Conservation (phyloP, 2,329 filamentous ascomycete species). For the Fusarium nodosum region DNA sequence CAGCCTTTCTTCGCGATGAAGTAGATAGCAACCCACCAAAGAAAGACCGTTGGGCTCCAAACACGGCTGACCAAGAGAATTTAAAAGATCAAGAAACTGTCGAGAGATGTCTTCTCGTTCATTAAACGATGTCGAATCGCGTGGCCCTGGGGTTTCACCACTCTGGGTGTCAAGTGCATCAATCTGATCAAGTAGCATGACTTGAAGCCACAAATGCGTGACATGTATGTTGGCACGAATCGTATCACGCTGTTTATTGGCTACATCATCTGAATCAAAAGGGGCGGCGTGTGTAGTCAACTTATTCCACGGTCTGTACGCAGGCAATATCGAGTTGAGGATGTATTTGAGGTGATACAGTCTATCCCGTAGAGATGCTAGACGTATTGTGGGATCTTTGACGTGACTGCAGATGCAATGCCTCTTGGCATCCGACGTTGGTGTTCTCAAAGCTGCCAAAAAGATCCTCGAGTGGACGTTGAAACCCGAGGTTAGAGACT, state of each 20-base stretch:
- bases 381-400: too few species aligned
- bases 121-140: accelerated
- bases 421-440: too few species aligned
- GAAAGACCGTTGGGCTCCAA: neutral
- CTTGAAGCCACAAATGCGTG: neutral
- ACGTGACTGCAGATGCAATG: neutral
- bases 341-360: neutral
- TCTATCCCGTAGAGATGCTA: too few species aligned
- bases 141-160: accelerated
- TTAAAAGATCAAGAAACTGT: neutral
- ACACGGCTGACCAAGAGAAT: neutral
- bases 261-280: neutral
- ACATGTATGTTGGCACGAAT: neutral
- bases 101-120: neutral
- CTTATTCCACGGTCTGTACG: neutral
- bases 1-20: too few species aligned
- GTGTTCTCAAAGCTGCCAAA: neutral
- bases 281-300: too few species aligned
- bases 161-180: neutral
- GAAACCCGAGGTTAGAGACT: neutral
- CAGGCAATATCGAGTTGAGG: neutral
- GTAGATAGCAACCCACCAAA: neutral
- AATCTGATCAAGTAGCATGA: neutral
- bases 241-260: neutral
- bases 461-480: neutral